Evolutionary conservation across 2,329 filamentous ascomycete genomes (phyloP).

Genomic region (Rhynchosporium secalis): DNA sequence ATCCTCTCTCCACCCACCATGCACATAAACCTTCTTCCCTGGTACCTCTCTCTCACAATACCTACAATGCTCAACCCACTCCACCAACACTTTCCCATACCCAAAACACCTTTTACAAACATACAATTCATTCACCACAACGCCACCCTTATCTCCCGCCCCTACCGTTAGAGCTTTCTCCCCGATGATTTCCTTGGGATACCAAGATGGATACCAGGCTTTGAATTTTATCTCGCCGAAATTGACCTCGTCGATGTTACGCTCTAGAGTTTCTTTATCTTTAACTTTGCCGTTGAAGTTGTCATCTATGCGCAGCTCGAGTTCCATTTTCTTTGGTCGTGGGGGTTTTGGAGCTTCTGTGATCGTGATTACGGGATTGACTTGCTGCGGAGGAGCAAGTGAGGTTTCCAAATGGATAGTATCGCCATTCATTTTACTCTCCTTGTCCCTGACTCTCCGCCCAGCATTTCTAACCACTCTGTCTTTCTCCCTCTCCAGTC

Average conservation of each 20-base stretch:
- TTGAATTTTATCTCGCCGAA: conserved; percentile 81
- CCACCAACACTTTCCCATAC: conserved; percentile 68
- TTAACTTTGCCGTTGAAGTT: background rate
- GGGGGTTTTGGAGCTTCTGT: background rate
- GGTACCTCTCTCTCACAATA: conserved; percentile 58
- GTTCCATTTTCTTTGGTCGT: conserved; percentile 12
- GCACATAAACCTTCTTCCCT: conserved; percentile 72
- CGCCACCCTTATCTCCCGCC: conserved; percentile 27
- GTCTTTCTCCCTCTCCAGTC: background rate
- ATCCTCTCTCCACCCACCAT: conserved; percentile 49
- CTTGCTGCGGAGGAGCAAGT: background rate
- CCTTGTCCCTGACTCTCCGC: conserved; percentile 1
- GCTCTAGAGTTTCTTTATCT: conserved; percentile 46
- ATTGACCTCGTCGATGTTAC: conserved; percentile 84
- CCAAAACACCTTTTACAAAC: conserved; percentile 95
- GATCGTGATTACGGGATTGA: background rate
- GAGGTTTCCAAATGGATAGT: background rate
- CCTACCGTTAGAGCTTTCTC: conserved; percentile 41
- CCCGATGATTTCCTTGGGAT: conserved; percentile 69
- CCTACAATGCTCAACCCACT: conserved; percentile 59
- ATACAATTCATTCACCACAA: conserved; percentile 67
- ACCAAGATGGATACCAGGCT: conserved; percentile 92
- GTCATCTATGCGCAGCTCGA: conserved; percentile 11
- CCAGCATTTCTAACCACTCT: background rate
- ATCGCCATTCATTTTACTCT: background rate